These are phyloP conservation scores for Gynochthodes officinalis DNA, from an alignment of 257 asterid species.

Conservation along the genomic window DNA sequence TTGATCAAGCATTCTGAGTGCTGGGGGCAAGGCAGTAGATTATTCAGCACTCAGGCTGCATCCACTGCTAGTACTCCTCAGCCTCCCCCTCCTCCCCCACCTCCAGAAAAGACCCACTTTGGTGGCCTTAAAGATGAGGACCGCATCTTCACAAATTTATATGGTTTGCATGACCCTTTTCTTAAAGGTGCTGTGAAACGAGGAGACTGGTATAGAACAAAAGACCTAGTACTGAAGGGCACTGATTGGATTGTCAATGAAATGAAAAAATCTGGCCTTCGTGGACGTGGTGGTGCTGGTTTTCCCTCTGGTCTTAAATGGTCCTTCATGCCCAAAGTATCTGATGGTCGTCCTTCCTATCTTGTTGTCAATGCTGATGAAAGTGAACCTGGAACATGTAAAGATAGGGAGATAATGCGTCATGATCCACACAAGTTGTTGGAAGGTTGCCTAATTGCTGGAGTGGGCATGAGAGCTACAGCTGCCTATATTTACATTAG, in stretches of 20 bases:
- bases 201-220: slow-evolving; percentile 97
- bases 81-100: slow-evolving; percentile 94
- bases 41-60: slow-evolving; percentile 81
- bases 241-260: slow-evolving; percentile 95
- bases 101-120: slow-evolving; percentile 93
- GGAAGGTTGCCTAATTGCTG: slow-evolving; percentile 97
- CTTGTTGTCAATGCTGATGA: slow-evolving; percentile 99
- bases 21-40: slow-evolving; percentile 46
- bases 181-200: slow-evolving; percentile 97
- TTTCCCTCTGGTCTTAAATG: slow-evolving; percentile 98
- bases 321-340: slow-evolving; percentile 97
- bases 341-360: slow-evolving; percentile 98
- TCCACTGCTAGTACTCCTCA: slow-evolving; percentile 67
- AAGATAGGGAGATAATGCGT: slow-evolving; percentile 97
- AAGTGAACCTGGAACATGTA: slow-evolving; percentile 99
- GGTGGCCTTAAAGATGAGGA: slow-evolving; percentile 98
- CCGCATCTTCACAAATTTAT: slow-evolving; percentile 89
- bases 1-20: slow-evolving; percentile 41
- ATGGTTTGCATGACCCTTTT: slow-evolving; percentile 89
- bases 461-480: slow-evolving; percentile 95
- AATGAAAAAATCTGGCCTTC: slow-evolving; percentile 95
- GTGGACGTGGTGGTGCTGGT: slow-evolving; percentile 99
- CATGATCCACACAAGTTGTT: slow-evolving; percentile 97
- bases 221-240: slow-evolving; percentile 89
- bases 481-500: slow-evolving; percentile 97